Evolutionary conservation across 768 basidiomycete species (phyloP).

Genomic region (Termitomyces titanicus): DNA sequence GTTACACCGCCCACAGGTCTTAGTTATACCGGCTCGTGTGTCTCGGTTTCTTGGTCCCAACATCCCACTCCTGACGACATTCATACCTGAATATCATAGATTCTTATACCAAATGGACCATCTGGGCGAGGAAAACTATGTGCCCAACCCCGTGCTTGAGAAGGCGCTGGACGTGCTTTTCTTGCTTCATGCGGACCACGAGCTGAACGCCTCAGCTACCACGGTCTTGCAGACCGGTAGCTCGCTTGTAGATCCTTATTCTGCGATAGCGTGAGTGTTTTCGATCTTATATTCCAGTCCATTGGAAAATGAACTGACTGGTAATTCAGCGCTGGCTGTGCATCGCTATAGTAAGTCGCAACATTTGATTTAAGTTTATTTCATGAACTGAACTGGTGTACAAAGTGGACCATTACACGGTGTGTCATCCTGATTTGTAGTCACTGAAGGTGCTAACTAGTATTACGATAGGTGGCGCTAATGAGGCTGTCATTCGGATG

Average conservation of each 20-base stretch:
- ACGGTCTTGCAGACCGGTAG: constrained; percentile 87
- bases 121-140: constrained; percentile 66
- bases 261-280: constrained; percentile 65
- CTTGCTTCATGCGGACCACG: constrained; percentile 87
- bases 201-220: constrained; percentile 82
- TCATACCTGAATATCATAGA: constrained; percentile 28
- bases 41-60: constrained; percentile 4
- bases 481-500: constrained; percentile 95
- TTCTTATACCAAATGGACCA: constrained; percentile 93
- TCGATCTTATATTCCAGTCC: not conserved
- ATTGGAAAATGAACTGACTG: not conserved
- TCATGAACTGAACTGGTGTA: not conserved
- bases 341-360: constrained; percentile 74
- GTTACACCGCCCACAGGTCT: constrained; percentile 80
- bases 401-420: constrained; percentile 70
- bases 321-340: constrained; percentile 67
- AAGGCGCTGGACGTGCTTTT: constrained; percentile 88
- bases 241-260: constrained; percentile 89
- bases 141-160: constrained; percentile 79
- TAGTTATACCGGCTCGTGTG: constrained; percentile 81
- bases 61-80: not conserved
- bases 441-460: constrained; percentile 1
- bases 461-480: constrained; percentile 64
- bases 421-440: constrained; percentile 16
- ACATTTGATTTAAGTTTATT: not conserved